Evolutionary conservation across 805 yeast genomes (phyloP).

Genomic region (Maudiozyma bulderi): DNA sequence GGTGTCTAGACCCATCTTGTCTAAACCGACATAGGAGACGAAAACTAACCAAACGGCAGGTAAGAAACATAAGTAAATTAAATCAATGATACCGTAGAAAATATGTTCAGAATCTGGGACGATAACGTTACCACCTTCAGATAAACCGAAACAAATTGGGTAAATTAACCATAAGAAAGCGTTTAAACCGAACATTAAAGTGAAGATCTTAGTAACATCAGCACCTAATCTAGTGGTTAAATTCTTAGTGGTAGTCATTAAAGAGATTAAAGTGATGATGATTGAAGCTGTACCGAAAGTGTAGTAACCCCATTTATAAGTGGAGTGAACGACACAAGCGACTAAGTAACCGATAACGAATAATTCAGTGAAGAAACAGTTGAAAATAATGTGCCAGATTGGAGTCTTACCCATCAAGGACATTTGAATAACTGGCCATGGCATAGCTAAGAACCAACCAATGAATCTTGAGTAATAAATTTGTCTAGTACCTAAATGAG

Average conservation of each 20-base stretch:
- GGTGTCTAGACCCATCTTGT: constrained; percentile 13
- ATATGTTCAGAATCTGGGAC: constrained; percentile 50
- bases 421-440: constrained; percentile 37
- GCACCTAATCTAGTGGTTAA: constrained; percentile 13
- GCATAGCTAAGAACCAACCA: constrained; percentile 46
- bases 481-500: constrained; percentile 37
- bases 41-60: constrained; percentile 19
- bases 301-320: constrained; percentile 45
- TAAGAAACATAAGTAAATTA: constrained; percentile 32
- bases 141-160: constrained; percentile 22
- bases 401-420: constrained; percentile 21
- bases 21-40: constrained; percentile 16
- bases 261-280: constrained; percentile 13
- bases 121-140: constrained; percentile 56
- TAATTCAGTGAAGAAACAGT: constrained; percentile 31
- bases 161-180: constrained; percentile 35
- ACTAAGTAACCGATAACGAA: constrained; percentile 37
- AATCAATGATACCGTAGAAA: constrained; percentile 50
- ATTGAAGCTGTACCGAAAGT: constrained; percentile 30
- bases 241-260: constrained; percentile 23
- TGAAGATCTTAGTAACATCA: constrained; percentile 19
- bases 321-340: constrained; percentile 35
- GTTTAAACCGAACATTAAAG: constrained; percentile 12
- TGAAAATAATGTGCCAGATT: constrained; percentile 19
- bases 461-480: constrained; percentile 47